Base-by-base conservation (phyloP, 805 yeast species). In the Schwanniomyces occidentalis region DNA sequence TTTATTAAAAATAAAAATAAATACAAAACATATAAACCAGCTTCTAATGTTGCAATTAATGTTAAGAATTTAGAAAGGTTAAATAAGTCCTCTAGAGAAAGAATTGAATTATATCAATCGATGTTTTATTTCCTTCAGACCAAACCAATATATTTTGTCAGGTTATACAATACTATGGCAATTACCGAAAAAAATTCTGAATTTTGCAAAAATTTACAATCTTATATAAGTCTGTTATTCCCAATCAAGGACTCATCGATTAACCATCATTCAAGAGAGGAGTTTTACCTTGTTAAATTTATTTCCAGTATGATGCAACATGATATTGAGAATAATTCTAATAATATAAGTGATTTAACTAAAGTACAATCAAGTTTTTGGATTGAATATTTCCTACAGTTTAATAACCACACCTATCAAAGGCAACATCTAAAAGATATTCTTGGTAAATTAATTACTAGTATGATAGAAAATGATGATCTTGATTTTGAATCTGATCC, bases 401-500 rank as follows among this genome's bases (percentile, higher is more conserved):
- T 70, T 51, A 66, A 73, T 42, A 72, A 69, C 42, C 61, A 65
- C 38, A 68, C 77, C 3, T 69, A 65, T 35, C 80, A 76, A 46
- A 59, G 82, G 41, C 63, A 61, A 26, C 58, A 64, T 34, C 56
- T 70, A 38, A 75, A 73, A 42, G 38, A 46, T 7, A 16, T 72
- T 2, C 44, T 74, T 15, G 72, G 76, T 9, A 61, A 58, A 23
- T 43, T 61, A 3, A 59, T 77, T 0, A 40, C 52, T 24, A 48
- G 56, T 19, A 54, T 76, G 8, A 52, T 71, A 12, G 69, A 73
- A 16, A 71, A 72, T 45, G 73, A 69, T 14, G 76, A 70, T 20
- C 54, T 81, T 8, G 80, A 81, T 36, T 78, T 88, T 44, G 96
- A 90, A 52, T 78, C 90, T 36, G 86, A 89, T 54, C 98, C 98